Conservation (phyloP, 1,284 basidiomycete species). For the Sporisorium exsertum region DNA sequence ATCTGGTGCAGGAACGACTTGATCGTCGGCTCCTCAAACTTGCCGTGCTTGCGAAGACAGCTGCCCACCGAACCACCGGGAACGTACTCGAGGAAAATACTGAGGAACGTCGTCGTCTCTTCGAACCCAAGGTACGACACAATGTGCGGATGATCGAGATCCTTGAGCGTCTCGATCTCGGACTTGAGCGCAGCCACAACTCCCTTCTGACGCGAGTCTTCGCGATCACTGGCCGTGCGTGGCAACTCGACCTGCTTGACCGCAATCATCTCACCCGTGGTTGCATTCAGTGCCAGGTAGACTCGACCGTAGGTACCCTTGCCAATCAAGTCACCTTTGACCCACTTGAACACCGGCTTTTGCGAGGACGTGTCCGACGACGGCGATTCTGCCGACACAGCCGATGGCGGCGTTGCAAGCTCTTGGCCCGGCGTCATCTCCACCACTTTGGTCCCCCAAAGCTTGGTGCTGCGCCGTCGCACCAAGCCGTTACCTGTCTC, state of each 20-base stretch:
- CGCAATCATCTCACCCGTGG: conserved; percentile 98
- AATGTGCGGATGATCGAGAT: conserved; percentile 95
- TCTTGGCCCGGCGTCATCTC: conserved; percentile 83
- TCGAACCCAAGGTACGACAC: conserved; percentile 94
- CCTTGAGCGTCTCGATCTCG: conserved; percentile 92
- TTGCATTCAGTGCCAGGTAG: conserved; percentile 95
- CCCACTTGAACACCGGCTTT: conserved; percentile 89
- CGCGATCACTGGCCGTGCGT: conserved; percentile 86
- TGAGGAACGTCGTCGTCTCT: conserved; percentile 87
- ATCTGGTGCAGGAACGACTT: conserved; percentile 95
- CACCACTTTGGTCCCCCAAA: conserved; percentile 93
- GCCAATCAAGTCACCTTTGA: conserved; percentile 95
- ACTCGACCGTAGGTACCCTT: conserved; percentile 96
- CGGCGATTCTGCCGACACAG: conserved; percentile 63
- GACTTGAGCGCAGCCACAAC: conserved; percentile 91
- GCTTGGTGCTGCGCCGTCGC: conserved; percentile 88
- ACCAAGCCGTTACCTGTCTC: conserved; percentile 73
- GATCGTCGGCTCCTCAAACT: conserved; percentile 90
- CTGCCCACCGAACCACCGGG: conserved; percentile 96
- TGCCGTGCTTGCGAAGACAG: conserved; percentile 90
- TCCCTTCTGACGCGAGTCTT: conserved; percentile 83
- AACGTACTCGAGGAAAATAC: conserved; percentile 86
- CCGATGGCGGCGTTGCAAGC: conserved; percentile 57
- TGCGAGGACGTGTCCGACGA: conserved; percentile 51
- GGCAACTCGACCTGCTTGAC: conserved; percentile 99